These are phyloP conservation scores for Quercus parvula DNA, from an alignment of 306 rosid genomes.

Conservation along the genomic window DNA sequence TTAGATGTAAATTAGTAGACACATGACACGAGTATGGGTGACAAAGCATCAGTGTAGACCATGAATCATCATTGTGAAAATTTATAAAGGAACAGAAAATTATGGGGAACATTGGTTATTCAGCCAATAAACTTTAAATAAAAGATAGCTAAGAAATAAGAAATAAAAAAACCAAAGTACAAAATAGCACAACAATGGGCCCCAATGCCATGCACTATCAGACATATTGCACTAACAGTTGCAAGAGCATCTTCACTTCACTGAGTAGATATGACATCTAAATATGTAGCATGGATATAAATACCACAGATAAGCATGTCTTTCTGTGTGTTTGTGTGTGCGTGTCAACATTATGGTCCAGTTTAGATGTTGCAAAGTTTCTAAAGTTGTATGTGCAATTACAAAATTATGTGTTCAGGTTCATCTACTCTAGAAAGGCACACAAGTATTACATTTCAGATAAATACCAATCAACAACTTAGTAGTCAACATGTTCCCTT, in stretches of 20 bases:
- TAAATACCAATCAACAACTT: too few relatives aligned
- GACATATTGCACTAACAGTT: not conserved
- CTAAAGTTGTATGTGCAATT: not conserved
- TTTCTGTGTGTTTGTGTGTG: not conserved
- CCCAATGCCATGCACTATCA: not conserved
- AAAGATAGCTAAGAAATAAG: not conserved
- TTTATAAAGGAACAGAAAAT: not conserved
- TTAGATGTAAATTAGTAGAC: not conserved
- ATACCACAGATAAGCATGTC: not conserved
- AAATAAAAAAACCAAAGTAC: not conserved
- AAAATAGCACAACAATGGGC: not conserved
- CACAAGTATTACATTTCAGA: not conserved
- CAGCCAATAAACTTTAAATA: not conserved
- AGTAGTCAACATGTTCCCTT: too few relatives aligned
- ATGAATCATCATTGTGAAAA: not conserved
- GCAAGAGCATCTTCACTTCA: not conserved
- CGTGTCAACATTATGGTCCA: not conserved
- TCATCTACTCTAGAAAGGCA: not conserved
- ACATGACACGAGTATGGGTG: not conserved
- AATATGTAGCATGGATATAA: not conserved
- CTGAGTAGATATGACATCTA: not conserved
- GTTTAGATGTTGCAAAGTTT: not conserved
- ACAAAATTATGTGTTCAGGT: not conserved
- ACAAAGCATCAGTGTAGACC: not conserved
- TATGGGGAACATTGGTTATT: too few relatives aligned